Evolutionary conservation across 2,329 filamentous ascomycete genomes (phyloP).

Genomic region (Trichoderma sp.): DNA sequence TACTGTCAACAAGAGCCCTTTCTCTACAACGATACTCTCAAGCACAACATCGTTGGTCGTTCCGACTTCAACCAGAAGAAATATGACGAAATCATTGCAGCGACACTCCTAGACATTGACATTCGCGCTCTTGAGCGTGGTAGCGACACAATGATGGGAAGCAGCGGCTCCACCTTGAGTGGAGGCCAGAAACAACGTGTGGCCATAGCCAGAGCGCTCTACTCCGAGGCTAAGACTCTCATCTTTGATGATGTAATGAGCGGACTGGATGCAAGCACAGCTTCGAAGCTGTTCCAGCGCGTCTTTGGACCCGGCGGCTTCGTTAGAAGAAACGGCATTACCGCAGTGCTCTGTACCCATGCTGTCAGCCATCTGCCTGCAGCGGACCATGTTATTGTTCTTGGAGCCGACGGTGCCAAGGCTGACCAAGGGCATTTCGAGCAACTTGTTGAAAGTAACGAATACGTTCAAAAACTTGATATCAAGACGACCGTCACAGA

Average conservation of each 20-base stretch:
- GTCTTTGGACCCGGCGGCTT: conserved; percentile 36
- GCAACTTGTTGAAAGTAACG: too few relatives aligned
- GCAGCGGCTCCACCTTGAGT: conserved; percentile 38
- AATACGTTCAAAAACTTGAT: too few relatives aligned
- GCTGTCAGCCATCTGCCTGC: too few relatives aligned
- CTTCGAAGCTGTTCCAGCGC: conserved; percentile 41
- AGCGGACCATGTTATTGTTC: too few relatives aligned
- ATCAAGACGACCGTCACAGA: too few relatives aligned
- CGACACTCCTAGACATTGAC: conserved; percentile 33
- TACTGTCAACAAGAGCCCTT: conserved; percentile 39
- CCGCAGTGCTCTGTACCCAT: too few relatives aligned
- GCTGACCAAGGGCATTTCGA: too few relatives aligned
- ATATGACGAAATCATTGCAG: conserved; percentile 29
- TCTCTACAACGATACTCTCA: conserved; percentile 33
- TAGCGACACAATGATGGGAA: conserved; percentile 38
- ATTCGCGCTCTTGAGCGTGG: conserved; percentile 34
- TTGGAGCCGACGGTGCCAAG: too few relatives aligned
- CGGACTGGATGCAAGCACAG: conserved; percentile 44
- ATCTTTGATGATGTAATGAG: conserved; percentile 47
- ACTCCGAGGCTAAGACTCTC: conserved; percentile 35
- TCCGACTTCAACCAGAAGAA: too few relatives aligned
- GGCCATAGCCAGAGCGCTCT: conserved; percentile 45
- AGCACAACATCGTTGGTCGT: too few relatives aligned
- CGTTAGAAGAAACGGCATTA: too few relatives aligned
- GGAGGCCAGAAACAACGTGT: conserved; percentile 41